Conservation (phyloP, 441 rosid genomes). For the Melastoma candidum region DNA sequence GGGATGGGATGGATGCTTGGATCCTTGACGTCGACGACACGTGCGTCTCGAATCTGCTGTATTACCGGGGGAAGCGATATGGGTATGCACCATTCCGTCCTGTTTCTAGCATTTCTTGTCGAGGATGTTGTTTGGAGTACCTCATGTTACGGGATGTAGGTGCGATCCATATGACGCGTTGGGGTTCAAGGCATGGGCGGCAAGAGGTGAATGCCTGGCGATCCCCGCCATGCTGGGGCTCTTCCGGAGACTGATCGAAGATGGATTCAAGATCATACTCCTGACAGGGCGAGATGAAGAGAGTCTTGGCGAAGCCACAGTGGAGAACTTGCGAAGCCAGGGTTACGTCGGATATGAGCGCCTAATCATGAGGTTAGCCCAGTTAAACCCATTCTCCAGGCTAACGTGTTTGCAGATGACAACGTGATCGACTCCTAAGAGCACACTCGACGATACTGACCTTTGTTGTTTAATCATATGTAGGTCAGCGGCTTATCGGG, state of each 20-base stretch:
- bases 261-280: constrained; percentile 9
- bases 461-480: not conserved
- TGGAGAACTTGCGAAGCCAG: not conserved
- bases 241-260: constrained; percentile 4
- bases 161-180: constrained; percentile 8
- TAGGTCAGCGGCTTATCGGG: not conserved
- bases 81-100: constrained; percentile 34
- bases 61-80: constrained; percentile 56
- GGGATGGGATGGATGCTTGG: constrained; percentile 77
- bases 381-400: not conserved
- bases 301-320: not conserved
- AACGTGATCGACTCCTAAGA: not conserved
- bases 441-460: too few relatives aligned
- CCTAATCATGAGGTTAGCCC: constrained; percentile 9
- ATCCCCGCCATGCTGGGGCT: constrained; percentile 11
- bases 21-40: constrained; percentile 86
- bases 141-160: not conserved
- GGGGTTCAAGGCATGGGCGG: constrained; percentile 7
- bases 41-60: constrained; percentile 65
- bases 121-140: too few relatives aligned
- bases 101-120: too few relatives aligned
- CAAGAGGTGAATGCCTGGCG: not conserved
- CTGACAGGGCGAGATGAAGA: constrained; percentile 9
- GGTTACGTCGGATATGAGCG: constrained; percentile 4
- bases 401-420: too few relatives aligned